phyloP scores from a whole-genome alignment of 208 protist species.

The Hexamita inflata region DNA sequence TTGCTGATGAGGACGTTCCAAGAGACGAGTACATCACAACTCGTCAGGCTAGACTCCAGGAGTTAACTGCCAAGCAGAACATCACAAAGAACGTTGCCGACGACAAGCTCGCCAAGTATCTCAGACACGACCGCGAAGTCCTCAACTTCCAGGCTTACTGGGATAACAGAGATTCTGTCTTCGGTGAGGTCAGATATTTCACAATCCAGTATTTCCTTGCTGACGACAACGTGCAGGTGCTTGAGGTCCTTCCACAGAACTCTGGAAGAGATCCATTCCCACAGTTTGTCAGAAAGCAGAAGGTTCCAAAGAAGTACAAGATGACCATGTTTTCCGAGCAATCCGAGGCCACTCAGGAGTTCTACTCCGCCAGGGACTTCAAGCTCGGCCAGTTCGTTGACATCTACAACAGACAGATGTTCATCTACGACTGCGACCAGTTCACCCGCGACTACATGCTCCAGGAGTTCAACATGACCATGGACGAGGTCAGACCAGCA shows the following conservation, averaged over 20 bases:
- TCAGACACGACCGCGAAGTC: conserved; percentile 65
- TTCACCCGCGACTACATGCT: conserved; percentile 65
- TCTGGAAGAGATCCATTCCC: conserved; percentile 72
- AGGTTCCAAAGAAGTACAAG: conserved; percentile 58
- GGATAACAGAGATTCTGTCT: conserved; percentile 64
- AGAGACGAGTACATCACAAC: not conserved
- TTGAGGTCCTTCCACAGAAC: conserved; percentile 65
- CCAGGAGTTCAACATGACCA: conserved; percentile 29
- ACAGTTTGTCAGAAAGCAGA: conserved; percentile 63
- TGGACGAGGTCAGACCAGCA: not conserved
- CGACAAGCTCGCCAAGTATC: conserved; percentile 41
- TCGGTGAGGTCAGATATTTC: conserved; percentile 63
- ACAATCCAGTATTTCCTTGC: conserved; percentile 78
- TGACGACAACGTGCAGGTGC: conserved; percentile 64
- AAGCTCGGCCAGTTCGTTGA: conserved; percentile 57
- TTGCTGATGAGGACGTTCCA: conserved; percentile 55
- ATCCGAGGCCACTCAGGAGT: conserved; percentile 36
- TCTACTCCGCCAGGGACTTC: conserved; percentile 60
- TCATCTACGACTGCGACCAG: conserved; percentile 72
- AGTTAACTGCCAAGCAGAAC: not conserved
- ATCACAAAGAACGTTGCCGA: conserved; percentile 34
- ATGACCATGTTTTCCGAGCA: conserved; percentile 29
- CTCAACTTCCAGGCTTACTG: conserved; percentile 76
- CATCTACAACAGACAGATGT: conserved; percentile 52
- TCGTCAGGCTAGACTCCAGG: not conserved